phyloP scores from a whole-genome alignment of 352 stramenopile genomes.

The Phytopythium ostracodes region DNA sequence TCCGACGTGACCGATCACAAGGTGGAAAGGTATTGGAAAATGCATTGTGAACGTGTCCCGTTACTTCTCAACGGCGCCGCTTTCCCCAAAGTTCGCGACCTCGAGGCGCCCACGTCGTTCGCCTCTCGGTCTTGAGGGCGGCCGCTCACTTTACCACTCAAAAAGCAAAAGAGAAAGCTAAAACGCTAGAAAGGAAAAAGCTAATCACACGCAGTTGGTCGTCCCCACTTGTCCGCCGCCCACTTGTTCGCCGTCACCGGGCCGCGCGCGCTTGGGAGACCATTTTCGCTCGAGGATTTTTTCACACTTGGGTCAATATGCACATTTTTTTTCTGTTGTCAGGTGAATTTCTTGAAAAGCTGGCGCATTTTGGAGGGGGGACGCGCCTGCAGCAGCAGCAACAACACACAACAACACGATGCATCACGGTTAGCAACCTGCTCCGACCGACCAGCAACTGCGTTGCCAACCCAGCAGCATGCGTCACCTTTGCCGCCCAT shows the following conservation, averaged over 20 bases:
- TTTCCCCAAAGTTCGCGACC: conserved; percentile 4
- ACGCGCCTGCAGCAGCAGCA: background rate
- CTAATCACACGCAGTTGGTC: conserved; percentile 4
- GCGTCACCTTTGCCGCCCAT: conserved; percentile 1
- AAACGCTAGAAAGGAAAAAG: background rate
- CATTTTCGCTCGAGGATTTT: background rate
- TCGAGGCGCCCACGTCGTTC: background rate
- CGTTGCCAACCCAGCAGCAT: too few species aligned
- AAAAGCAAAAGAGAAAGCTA: conserved; percentile 1
- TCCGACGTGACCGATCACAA: background rate
- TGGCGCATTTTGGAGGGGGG: conserved; percentile 1
- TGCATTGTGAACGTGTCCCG: conserved; percentile 8
- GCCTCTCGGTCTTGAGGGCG: conserved; percentile 5
- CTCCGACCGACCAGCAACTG: background rate
- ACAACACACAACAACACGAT: too few species aligned
- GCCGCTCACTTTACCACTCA: conserved; percentile 8
- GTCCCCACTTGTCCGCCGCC: conserved; percentile 1
- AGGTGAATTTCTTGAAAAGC: background rate
- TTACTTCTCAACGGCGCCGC: conserved; percentile 8
- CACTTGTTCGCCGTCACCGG: background rate
- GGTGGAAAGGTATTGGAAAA: background rate
- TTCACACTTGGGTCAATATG: conserved; percentile 5
- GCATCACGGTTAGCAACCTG: background rate
- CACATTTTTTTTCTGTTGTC: conserved; percentile 2
- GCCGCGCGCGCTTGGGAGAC: background rate